Evolutionary conservation across 257 asterid species (phyloP).

Genomic region (Solanum etuberosum): DNA sequence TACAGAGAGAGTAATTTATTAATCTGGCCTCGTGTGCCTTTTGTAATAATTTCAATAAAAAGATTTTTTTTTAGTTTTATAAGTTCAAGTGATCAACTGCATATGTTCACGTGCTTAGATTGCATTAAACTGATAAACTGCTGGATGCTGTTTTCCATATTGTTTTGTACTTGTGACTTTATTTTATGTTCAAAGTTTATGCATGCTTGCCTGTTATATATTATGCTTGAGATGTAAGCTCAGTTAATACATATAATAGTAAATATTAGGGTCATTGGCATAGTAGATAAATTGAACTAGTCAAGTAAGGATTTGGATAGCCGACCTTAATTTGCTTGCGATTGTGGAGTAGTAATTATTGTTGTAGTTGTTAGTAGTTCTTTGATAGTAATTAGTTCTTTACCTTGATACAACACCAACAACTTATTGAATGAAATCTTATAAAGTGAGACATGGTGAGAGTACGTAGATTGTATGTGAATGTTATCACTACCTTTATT

Average conservation of each 20-base stretch:
- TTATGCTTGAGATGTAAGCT: background rate
- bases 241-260: background rate
- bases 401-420: no score
- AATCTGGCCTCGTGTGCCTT: constrained; percentile 20
- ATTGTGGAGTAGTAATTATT: background rate
- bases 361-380: background rate
- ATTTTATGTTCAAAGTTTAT: background rate
- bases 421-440: no score
- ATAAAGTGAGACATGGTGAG: background rate
- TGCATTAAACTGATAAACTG: constrained; percentile 1
- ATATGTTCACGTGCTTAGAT: constrained; percentile 33
- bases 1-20: background rate
- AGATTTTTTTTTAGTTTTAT: background rate
- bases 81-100: constrained; percentile 1
- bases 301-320: background rate
- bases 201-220: background rate
- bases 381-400: background rate
- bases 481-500: no score
- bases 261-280: background rate
- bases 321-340: background rate
- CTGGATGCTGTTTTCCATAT: constrained; percentile 28
- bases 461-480: background rate
- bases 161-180: background rate
- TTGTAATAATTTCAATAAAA: constrained; percentile 1
- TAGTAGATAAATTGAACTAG: background rate